Evolutionary conservation across 306 rosid genomes (phyloP), one percentile per base, ranked within the genome.

Genomic region (Luffa acutangula): DNA sequence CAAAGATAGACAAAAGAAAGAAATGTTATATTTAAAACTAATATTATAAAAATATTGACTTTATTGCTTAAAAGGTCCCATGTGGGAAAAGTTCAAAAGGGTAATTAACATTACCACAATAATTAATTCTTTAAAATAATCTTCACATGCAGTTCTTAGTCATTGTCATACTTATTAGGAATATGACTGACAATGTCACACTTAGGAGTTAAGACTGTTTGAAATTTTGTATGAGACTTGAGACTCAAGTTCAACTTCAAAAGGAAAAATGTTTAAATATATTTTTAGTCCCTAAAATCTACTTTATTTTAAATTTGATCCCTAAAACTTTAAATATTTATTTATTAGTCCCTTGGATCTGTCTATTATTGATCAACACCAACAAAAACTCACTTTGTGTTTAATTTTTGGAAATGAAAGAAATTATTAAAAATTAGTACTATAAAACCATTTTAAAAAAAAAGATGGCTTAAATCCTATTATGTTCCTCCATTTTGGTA

Each of bases 71-170:
- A 39, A 8, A 14, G 51, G 74, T 3, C 74, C 74, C 74, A 17
- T 66, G 59, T 25, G 57, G 48, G 59, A 15, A 73, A 73, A 49
- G 59, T 59, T 73, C 59, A 73, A 73, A 73, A 73, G 8, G n/a
- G 17, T 21, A 73, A 46, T 73, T 65, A 36, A 49, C 4, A 39
- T 20, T 2, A 72, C 7, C 58, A 48, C 7, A 25, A 48, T 25
- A 31, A 31, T 48, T 48, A 73, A 73, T 73, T 72, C 37, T 46
- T 51, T 72, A 10, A 46, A 48, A 46, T 46, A 72, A 18, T 71
- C 58, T 45, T 48, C n/a, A 48, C 10, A 71, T 43, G 77, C 2
- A 48, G 77, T 45, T 73, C 25, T 49, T 31, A 73, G 77, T 73
- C 77, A 73, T 73, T 73, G 45, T 73, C 77, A 33, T 21, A 70